Base-by-base conservation (phyloP, 169 alveolate genomes). In the Eimeria maxima region DNA sequence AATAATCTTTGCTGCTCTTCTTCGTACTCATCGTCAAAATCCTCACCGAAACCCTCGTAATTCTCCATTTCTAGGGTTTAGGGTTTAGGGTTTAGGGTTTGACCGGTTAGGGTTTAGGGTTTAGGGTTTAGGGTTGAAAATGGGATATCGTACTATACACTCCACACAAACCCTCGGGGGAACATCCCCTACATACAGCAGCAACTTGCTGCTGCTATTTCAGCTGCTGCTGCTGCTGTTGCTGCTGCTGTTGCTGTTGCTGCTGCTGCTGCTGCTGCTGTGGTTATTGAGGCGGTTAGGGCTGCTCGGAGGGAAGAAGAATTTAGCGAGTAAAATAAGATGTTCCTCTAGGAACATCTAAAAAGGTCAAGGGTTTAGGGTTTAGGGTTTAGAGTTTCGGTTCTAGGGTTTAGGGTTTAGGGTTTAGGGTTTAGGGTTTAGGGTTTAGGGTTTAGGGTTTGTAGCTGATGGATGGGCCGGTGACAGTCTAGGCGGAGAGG, bases 191-290 rank as follows among this genome's bases (percentile, higher is more conserved):
- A 65, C 24, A 65, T 11, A 22, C 33, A 65, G 57, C 11, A 50
- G 57, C 57, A 5, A 50, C 11, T 50, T 50, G 57, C 57, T 50
- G 57, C 11, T 50, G 57, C 57, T 50, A 11, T 11, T 50, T 5
- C 11, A 7, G 84, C 84, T 33, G 84, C 84, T 33, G 84, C 84
- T 73, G 84, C 84, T 73, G 33, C 45, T 22, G 53, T 22, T 73
- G 84, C 84, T 11, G 84, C 84, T 73, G 84, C 84, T 73, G 33
- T 73, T 18, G 84, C 84, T 73, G 84, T 50, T 27, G 84, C 84
- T 73, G 84, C 53, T 73, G 84, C 84, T 73, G 84, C 4, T 73
- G 76, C 76, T 65, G 76, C 76, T 24, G 76, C 76, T 63, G 74
- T n/a, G 6, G 74, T 5, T 63, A n/a, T n/a, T n/a, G n/a, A n/a